Evolutionary conservation across 1,284 basidiomycete species (phyloP).

Genomic region (Puccinia horiana): DNA sequence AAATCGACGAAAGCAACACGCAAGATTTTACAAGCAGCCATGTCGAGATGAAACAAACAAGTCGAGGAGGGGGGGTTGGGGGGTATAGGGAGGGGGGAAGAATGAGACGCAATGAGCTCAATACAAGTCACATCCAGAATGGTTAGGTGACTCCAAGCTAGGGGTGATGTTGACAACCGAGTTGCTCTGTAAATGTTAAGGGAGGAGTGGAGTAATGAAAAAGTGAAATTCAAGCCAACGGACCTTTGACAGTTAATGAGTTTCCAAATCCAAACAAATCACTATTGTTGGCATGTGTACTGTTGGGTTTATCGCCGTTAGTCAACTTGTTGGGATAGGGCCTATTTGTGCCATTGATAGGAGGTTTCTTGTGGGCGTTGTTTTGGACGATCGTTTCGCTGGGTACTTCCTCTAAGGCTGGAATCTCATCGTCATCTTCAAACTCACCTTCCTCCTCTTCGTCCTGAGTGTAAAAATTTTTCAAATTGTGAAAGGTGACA

Average conservation of each 20-base stretch:
- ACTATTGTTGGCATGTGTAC: constrained; percentile 60
- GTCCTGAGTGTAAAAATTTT: constrained; percentile 22
- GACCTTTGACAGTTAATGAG: constrained; percentile 79
- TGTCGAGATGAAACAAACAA: constrained; percentile 32
- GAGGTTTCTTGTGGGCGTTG: constrained; percentile 49
- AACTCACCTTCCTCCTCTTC: constrained; percentile 50
- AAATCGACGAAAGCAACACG: constrained; percentile 21
- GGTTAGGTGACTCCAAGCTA: constrained; percentile 50
- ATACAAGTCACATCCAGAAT: constrained; percentile 50
- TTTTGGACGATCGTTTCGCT: constrained; percentile 45
- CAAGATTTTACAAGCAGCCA: constrained; percentile 42
- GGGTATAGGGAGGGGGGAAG: constrained; percentile 36
- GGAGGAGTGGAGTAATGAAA: constrained; percentile 28
- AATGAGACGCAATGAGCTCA: constrained; percentile 50
- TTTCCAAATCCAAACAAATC: constrained; percentile 77
- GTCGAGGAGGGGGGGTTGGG: no score
- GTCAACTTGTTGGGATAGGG: constrained; percentile 27
- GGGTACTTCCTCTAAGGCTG: constrained; percentile 44
- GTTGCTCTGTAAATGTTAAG: background rate
- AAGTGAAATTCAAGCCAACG: constrained; percentile 56
- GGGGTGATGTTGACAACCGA: background rate
- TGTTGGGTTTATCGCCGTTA: constrained; percentile 42
- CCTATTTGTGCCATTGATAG: constrained; percentile 27
- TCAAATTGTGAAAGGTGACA: constrained; percentile 1
- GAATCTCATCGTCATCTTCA: constrained; percentile 50